Conservation (phyloP, 495 filamentous ascomycete species). For the Neurospora sp. region DNA sequence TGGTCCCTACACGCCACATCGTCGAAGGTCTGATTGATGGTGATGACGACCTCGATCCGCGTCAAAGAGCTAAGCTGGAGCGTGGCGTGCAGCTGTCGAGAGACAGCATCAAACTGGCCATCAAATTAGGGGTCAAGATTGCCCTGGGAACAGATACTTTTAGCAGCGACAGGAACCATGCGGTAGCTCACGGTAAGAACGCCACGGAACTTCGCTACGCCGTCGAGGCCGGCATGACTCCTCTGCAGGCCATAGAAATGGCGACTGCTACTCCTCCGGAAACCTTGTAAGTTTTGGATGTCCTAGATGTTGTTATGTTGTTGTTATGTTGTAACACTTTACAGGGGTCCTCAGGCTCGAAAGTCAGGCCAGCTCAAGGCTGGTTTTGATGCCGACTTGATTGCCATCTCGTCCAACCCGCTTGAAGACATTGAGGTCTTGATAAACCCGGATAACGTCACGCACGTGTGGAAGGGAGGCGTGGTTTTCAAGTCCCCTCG, state of each 20-base stretch:
- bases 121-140: constrained; percentile 24
- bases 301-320: not conserved
- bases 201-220: constrained; percentile 40
- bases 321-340: not conserved
- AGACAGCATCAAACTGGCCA: constrained; percentile 27
- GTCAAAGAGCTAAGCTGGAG: constrained; percentile 29
- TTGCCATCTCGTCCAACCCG: constrained; percentile 34
- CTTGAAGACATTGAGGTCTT: constrained; percentile 36
- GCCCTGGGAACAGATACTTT: constrained; percentile 37
- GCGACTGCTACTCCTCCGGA: constrained; percentile 40
- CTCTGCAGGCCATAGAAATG: constrained; percentile 42
- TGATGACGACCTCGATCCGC: constrained; percentile 18
- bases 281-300: constrained; percentile 16
- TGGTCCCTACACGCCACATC: constrained; percentile 35
- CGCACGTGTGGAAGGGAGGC: constrained; percentile 38
- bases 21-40: constrained; percentile 25
- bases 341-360: constrained; percentile 28
- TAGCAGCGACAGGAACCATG: not conserved
- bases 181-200: constrained; percentile 27
- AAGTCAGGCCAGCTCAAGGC: constrained; percentile 37
- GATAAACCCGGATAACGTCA: constrained; percentile 30
- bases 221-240: constrained; percentile 39
- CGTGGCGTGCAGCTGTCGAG: constrained; percentile 7
- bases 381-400: constrained; percentile 40
- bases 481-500: constrained; percentile 24